phyloP scores from a whole-genome alignment of 2,329 filamentous ascomycete species.

The Colletotrichum falcatum region DNA sequence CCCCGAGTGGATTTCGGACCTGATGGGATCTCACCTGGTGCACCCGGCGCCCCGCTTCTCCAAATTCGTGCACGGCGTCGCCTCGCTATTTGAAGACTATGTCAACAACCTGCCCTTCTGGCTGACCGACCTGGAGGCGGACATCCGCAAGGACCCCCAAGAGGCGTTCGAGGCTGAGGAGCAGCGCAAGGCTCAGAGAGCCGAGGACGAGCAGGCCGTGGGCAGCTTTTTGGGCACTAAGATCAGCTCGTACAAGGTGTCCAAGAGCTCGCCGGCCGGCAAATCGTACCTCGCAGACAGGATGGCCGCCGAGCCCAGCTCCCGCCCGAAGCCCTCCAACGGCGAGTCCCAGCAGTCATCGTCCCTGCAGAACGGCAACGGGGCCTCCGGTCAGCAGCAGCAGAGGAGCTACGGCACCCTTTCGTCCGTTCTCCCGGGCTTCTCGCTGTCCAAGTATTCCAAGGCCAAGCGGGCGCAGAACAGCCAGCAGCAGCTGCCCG shows the following conservation, averaged over 20 bases:
- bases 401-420: conserved; percentile 65
- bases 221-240: conserved; percentile 83
- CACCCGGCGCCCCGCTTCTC: conserved; percentile 92
- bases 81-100: conserved; percentile 92
- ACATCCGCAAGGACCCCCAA: conserved; percentile 94
- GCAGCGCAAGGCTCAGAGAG: conserved; percentile 81
- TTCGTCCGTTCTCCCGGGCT: conserved; percentile 81
- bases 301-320: conserved; percentile 60
- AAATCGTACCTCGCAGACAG: conserved; percentile 73
- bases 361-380: conserved; percentile 52
- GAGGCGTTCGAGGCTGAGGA: conserved; percentile 93
- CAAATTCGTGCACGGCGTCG: conserved; percentile 95
- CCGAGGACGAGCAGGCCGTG: conserved; percentile 89
- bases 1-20: conserved; percentile 87
- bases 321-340: conserved; percentile 44
- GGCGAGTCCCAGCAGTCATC: conserved; percentile 45
- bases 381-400: conserved; percentile 33
- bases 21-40: conserved; percentile 93
- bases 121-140: conserved; percentile 90
- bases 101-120: conserved; percentile 98
- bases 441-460: conserved; percentile 84
- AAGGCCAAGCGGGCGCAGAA: conserved; percentile 64
- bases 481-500: conserved; percentile 72
- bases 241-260: conserved; percentile 66
- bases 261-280: conserved; percentile 74